A percentile compares a stretch with the other conserved stretches of the same genome.
Conservation (phyloP, 2,329 filamentous ascomycete genomes). For the Epichloe gansuensis region DNA sequence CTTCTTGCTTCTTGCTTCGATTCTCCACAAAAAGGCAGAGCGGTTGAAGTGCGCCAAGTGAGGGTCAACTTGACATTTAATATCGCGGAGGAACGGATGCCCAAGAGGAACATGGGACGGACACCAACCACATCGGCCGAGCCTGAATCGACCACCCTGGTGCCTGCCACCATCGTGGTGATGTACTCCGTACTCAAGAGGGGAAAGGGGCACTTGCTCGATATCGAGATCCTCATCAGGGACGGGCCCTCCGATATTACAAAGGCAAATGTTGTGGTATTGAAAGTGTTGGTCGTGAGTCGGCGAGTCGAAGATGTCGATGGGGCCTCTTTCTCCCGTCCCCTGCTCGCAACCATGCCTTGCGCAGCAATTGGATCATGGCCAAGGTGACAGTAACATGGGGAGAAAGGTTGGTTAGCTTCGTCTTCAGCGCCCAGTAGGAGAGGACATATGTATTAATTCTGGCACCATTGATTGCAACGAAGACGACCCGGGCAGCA, state of each 20-base stretch:
- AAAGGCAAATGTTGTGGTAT: background rate
- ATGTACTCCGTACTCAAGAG: background rate
- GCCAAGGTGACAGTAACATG: background rate
- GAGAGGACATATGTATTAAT: background rate
- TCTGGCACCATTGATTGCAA: background rate
- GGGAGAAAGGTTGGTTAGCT: background rate
- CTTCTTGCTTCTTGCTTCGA: background rate
- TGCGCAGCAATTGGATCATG: background rate
- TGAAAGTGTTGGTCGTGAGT: background rate
- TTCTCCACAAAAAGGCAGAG: background rate
- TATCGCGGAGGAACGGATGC: background rate
- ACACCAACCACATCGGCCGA: background rate
- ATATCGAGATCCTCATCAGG: slow-evolving; percentile 1
- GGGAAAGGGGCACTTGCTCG: background rate
- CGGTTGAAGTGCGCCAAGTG: background rate
- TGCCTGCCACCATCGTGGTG: background rate
- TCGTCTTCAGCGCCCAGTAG: background rate
- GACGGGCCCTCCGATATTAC: slow-evolving; percentile 2
- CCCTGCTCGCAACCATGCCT: background rate
- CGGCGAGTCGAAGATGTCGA: background rate
- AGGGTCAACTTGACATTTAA: background rate
- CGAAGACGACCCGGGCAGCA: background rate
- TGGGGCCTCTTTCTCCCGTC: background rate
- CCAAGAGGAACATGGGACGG: background rate
- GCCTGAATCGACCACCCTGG: background rate